These are phyloP conservation scores for Galerina sulciceps DNA, from an alignment of 768 basidiomycete species.

Conservation along the genomic window DNA sequence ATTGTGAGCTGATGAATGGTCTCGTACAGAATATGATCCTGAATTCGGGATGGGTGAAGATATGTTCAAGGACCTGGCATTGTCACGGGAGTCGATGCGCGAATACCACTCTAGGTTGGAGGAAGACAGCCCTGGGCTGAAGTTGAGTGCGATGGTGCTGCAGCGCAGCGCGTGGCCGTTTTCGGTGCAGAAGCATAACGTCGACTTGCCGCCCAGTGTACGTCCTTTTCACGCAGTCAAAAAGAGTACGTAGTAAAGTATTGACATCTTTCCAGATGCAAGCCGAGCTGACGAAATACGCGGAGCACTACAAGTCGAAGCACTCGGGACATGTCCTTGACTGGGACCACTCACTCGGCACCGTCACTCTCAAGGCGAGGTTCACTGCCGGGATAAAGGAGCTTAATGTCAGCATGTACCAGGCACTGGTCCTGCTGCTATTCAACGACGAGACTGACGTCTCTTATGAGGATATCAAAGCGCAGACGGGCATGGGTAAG, in stretches of 20 bases:
- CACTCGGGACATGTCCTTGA: slow-evolving; percentile 78
- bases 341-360: slow-evolving; percentile 89
- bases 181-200: slow-evolving; percentile 47
- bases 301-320: slow-evolving; percentile 74
- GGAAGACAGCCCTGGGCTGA: slow-evolving; percentile 42
- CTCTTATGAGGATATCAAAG: slow-evolving; percentile 68
- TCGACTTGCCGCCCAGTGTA: slow-evolving; percentile 60
- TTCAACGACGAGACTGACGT: slow-evolving; percentile 77
- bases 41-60: slow-evolving; percentile 94
- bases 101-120: slow-evolving; percentile 61
- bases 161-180: slow-evolving; percentile 92
- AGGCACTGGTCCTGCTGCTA: slow-evolving; percentile 82
- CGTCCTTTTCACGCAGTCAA: slow-evolving; percentile 19
- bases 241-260: not conserved
- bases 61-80: slow-evolving; percentile 90
- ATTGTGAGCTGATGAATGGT: not conserved
- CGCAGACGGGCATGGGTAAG: slow-evolving; percentile 75
- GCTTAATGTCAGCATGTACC: slow-evolving; percentile 88
- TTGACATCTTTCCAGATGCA: slow-evolving; percentile 61
- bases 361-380: slow-evolving; percentile 70
- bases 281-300: slow-evolving; percentile 63
- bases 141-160: slow-evolving; percentile 79
- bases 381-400: slow-evolving; percentile 81
- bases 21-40: slow-evolving; percentile 81
- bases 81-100: slow-evolving; percentile 74